A percentile compares a stretch with the other conserved stretches of the same genome.
Evolutionary conservation across 2,329 filamentous ascomycete genomes (phyloP).

Genomic region (Aureobasidium pullulans): DNA sequence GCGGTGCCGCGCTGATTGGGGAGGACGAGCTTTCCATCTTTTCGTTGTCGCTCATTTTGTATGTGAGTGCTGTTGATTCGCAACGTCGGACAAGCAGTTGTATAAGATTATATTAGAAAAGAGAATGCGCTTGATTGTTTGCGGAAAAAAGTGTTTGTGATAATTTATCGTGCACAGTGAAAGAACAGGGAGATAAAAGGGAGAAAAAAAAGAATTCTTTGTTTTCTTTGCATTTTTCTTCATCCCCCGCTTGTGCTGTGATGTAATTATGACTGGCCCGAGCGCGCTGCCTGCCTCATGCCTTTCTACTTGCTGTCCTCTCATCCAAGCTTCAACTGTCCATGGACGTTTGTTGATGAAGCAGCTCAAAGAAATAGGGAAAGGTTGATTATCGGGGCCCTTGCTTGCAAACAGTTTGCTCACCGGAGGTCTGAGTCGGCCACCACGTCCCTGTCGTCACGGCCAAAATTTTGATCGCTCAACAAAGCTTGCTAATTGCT

Average conservation of each 20-base stretch:
- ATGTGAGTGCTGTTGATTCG: background rate
- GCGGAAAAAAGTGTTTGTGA: background rate
- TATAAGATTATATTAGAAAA: background rate
- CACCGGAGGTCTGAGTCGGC: no score
- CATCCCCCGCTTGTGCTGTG: background rate
- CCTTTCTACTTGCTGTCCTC: background rate
- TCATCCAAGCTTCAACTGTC: background rate
- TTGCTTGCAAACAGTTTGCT: no score
- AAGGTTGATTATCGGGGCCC: no score
- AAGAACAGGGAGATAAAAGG: background rate
- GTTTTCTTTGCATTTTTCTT: conserved; percentile 11
- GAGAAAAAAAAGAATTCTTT: conserved; percentile 2
- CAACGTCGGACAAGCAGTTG: background rate
- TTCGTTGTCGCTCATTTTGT: background rate
- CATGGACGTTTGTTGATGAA: background rate
- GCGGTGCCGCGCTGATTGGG: background rate
- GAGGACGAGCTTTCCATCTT: background rate
- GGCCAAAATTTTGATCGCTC: no score
- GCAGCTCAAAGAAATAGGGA: no score
- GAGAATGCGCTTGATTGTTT: background rate
- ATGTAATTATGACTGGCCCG: background rate
- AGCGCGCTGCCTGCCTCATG: background rate
- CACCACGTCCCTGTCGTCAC: no score
- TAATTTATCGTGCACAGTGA: background rate
- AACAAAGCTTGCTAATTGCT: no score